Conservation (phyloP, 2,329 filamentous ascomycete species). For the Phaeophleospora eucalypticola region DNA sequence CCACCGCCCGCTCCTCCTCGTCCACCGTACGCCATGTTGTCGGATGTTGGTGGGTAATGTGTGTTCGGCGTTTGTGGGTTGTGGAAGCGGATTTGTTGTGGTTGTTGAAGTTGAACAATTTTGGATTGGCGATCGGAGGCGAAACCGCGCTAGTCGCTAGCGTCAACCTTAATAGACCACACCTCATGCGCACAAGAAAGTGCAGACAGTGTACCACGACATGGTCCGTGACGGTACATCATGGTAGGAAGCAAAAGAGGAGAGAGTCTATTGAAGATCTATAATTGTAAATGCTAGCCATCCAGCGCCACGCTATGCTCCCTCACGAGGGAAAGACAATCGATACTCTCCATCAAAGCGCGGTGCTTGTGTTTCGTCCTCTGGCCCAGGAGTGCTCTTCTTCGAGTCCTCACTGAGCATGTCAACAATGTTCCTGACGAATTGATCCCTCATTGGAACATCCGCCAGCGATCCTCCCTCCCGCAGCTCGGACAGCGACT, state of each 20-base stretch:
- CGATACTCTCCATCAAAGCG: too few species aligned
- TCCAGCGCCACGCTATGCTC: too few species aligned
- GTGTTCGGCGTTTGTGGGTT: too few species aligned
- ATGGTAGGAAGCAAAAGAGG: neutral
- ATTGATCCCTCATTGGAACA: conserved; percentile 20
- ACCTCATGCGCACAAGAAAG: too few species aligned
- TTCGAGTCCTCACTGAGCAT: conserved; percentile 10
- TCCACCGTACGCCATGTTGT: conserved; percentile 17
- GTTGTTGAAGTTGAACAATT: neutral
- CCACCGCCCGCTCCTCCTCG: conserved; percentile 13
- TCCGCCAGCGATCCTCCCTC: conserved; percentile 10
- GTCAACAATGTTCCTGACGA: conserved; percentile 19
- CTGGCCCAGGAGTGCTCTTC: too few species aligned
- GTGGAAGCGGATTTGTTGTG: neutral
- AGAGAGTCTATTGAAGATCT: neutral
- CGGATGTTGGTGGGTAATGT: neutral
- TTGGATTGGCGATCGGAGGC: too few species aligned
- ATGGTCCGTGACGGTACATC: neutral
- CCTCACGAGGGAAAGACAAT: too few species aligned
- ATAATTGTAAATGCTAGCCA: too few species aligned
- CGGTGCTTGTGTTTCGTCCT: too few species aligned
- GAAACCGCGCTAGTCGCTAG: too few species aligned
- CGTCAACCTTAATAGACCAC: too few species aligned
- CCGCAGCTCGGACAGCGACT: conserved; percentile 13
- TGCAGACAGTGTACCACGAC: too few species aligned